Base-by-base conservation (phyloP, 257 asterid species). In the Solanum gracilifrons region DNA sequence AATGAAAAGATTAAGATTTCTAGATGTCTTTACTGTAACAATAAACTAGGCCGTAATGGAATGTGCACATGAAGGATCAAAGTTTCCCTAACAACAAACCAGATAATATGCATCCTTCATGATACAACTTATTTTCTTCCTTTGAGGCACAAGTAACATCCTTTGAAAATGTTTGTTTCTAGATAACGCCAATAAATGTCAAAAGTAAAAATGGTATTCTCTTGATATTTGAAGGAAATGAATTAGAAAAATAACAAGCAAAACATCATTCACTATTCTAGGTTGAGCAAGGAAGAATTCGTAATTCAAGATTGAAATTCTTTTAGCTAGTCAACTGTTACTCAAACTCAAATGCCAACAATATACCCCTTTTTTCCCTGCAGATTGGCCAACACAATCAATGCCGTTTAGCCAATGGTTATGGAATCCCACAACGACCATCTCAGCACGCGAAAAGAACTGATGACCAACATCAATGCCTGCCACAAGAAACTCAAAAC, bases 391-490 rank as follows among this genome's bases (percentile, higher is more conserved):
- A 51, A 96, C 93, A 87, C 12, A 94, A 86, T 94, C 94, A 83
- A 96, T 96, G 43, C 99, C 99, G 86, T 89, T 93, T 48, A 96
- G 90, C 99, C 99, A 96, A 80, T 96, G 99, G 41, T 92, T 92
- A 88, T 96, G 98, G 85, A 92, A 90, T 23, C 99, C 98, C n/a
- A 94, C 91, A 4, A 91, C 98, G 72, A 92, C 97, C 98, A 96
- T 95, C 94, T 96, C 99, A 5, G 98, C 96, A 69, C 98, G 92
- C 7, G 98, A 96, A 86, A 95, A 93, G 82, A 96, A 96, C 77
- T 96, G 98, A 89, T 94, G 95, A 13, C 99, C 99, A 69, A 95
- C 98, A 85, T 96, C 98, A 85, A 96, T 87, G 85, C 99, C 99
- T 96, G 92, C 87, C 86, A 88, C 85, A 82, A 60, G 58, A 85